Evolutionary conservation across 1,284 basidiomycete genomes (phyloP).

Genomic region (Heterobasidion parviporum): DNA sequence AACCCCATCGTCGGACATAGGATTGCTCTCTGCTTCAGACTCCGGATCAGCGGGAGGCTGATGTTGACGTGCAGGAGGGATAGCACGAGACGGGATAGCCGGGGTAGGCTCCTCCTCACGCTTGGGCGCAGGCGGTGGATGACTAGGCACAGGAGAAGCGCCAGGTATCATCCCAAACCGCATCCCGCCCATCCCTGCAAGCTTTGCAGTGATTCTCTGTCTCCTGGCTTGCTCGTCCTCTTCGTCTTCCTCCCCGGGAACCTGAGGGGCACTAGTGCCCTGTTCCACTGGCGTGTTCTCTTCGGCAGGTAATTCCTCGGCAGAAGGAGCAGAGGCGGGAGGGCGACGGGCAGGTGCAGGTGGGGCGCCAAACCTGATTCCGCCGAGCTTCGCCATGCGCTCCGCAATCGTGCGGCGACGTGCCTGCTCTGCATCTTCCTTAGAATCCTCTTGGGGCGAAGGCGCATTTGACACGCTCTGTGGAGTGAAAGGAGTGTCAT

Average conservation of each 20-base stretch:
- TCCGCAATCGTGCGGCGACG: slow-evolving; percentile 64
- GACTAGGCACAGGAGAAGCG: slow-evolving; percentile 12
- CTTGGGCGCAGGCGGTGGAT: slow-evolving; percentile 2
- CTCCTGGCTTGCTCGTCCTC: slow-evolving; percentile 59
- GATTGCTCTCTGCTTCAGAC: slow-evolving; percentile 33
- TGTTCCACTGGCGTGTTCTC: slow-evolving; percentile 20
- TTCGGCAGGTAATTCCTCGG: slow-evolving; percentile 29
- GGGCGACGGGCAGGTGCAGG: slow-evolving; percentile 29
- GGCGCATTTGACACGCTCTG: slow-evolving; percentile 1
- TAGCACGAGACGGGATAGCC: slow-evolving; percentile 16
- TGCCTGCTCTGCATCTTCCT: slow-evolving; percentile 39
- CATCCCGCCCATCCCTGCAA: slow-evolving; percentile 71
- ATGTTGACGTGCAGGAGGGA: slow-evolving; percentile 23
- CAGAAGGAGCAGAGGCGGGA: slow-evolving; percentile 26
- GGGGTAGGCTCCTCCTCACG: neutral
- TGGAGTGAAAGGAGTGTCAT: neutral
- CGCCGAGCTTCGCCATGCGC: slow-evolving; percentile 72
- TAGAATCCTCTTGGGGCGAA: slow-evolving; percentile 10
- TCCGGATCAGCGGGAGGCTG: slow-evolving; percentile 29
- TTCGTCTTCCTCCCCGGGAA: slow-evolving; percentile 14
- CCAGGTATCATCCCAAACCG: slow-evolving; percentile 65
- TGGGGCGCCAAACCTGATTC: slow-evolving; percentile 60
- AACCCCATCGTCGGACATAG: slow-evolving; percentile 49
- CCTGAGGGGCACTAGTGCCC: neutral
- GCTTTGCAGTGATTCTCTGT: slow-evolving; percentile 58